phyloP scores from a whole-genome alignment of 441 rosid genomes.

The Raphanus hybrid region DNA sequence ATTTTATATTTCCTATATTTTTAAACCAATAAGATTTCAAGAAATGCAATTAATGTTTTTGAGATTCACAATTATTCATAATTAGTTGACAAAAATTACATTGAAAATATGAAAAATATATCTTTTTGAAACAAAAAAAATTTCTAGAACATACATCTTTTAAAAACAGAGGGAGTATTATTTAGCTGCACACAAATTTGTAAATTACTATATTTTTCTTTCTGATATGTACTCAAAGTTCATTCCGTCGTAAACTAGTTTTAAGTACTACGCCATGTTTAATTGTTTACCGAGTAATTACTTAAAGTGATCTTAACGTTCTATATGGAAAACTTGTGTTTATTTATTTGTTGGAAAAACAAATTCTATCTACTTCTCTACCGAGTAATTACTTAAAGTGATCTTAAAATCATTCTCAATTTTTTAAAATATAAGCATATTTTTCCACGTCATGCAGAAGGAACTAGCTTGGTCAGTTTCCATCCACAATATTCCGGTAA shows the following conservation, averaged over 20 bases:
- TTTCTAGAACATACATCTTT: too few relatives aligned
- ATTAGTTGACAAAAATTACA: too few relatives aligned
- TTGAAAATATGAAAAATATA: too few relatives aligned
- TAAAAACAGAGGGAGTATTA: too few relatives aligned
- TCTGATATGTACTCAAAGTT: not conserved
- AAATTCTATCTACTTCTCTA: not conserved
- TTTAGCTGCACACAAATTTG: conserved; percentile 5
- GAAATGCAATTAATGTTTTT: too few relatives aligned
- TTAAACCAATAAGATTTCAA: too few relatives aligned
- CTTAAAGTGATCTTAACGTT: not conserved
- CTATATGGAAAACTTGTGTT: not conserved
- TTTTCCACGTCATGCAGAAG: too few relatives aligned
- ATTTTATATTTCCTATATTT: too few relatives aligned
- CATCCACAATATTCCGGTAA: conserved; percentile 12
- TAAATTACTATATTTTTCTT: too few relatives aligned
- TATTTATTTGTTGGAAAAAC: not conserved
- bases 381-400: not conserved
- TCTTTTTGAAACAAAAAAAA: too few relatives aligned
- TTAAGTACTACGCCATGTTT: not conserved
- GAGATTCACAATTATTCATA: too few relatives aligned
- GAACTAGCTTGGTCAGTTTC: not conserved
- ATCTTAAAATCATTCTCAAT: not conserved
- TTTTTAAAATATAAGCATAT: too few relatives aligned
- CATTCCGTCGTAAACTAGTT: not conserved
- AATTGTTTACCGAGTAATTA: not conserved